Evolutionary conservation across 148 eudicot species (phyloP), one percentile per base, ranked within the genome.

Genomic region (Cornus controversa): DNA sequence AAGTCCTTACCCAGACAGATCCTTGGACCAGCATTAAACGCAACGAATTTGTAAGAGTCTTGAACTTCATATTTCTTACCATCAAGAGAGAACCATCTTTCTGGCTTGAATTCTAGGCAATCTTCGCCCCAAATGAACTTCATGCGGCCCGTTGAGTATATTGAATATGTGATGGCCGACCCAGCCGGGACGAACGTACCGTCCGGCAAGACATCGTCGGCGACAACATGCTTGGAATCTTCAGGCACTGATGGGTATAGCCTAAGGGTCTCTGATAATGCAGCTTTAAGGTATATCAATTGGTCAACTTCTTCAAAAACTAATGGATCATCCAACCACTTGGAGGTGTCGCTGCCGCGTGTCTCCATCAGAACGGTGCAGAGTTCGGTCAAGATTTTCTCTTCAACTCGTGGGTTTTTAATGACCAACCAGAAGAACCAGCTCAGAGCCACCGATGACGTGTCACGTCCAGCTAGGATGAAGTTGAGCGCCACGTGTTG

Each of bases 391-490:
- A 94, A 65, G 42, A 94, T 92, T 50, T 89, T 89, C 8, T 84
- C 89, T 54, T 94, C 98, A 3, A 89, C 95, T 37, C 86, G 78
- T 10, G 89, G 91, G 71, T 82, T 85, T 3, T 28, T 65, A 22
- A 78, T 83, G 2, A 94, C 90, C 11, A 91, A 77, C 93, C 92
- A 94, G 81, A 94, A 94, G 78, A 94, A 94, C 98, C 98, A 94
- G 90, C 98, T 94, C 65, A 94, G 83, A 66, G 98, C 98, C 34
- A 91, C 97, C 5, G 98, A 94, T 57, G 98, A 94, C 53, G 98
- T 94, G 91, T 94, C 98, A 0, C 98, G 94, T 79, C 98, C 98
- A 81, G 98, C 98, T 66, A 94, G 88, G 92, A 94, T 91, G 78
- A 94, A 94, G 25, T 92, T 94, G 13, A 94, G 88, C 4, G 86